These are phyloP conservation scores for Saccharomyces uvarum DNA, from an alignment of 1,139 yeast genomes.

Conservation along the genomic window DNA sequence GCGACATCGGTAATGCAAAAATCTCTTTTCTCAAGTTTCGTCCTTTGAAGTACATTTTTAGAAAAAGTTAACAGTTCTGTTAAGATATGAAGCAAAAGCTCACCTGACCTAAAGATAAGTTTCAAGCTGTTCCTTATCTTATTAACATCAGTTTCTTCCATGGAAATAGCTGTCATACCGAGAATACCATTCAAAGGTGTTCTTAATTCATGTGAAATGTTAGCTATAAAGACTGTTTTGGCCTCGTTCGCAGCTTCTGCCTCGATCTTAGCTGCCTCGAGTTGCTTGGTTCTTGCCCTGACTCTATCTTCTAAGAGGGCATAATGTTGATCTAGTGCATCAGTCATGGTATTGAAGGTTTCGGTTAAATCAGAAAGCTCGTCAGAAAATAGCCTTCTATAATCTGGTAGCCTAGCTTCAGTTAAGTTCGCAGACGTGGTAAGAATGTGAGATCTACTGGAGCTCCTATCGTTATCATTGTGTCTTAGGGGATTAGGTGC, in stretches of 20 bases:
- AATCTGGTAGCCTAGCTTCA: conserved; percentile 43
- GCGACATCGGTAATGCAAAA: conserved; percentile 70
- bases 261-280: conserved; percentile 80
- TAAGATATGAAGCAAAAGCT: conserved; percentile 72
- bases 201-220: conserved; percentile 88
- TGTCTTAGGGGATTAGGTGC: conserved; percentile 5
- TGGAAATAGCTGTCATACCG: conserved; percentile 91
- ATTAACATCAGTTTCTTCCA: conserved; percentile 66
- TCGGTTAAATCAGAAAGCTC: conserved; percentile 82
- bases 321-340: conserved; percentile 77
- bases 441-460: conserved; percentile 18
- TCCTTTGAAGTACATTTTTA: conserved; percentile 77
- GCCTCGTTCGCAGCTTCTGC: conserved; percentile 93
- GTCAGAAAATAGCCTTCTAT: conserved; percentile 63
- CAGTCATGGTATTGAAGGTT: conserved; percentile 87
- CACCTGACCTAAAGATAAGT: conserved; percentile 81
- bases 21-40: conserved; percentile 74
- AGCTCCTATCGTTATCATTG: conserved; percentile 14
- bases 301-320: conserved; percentile 82
- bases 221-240: conserved; percentile 88
- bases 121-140: conserved; percentile 63
- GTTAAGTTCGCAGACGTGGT: conserved; percentile 36
- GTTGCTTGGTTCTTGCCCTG: conserved; percentile 75
- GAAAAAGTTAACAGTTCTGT: conserved; percentile 86
- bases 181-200: conserved; percentile 93